Percentiles rank a stretch among this genome's conserved stretches.
These are phyloP conservation scores for Eucalyptus virginea DNA, from an alignment of 345 rosid genomes.

Conservation along the genomic window DNA sequence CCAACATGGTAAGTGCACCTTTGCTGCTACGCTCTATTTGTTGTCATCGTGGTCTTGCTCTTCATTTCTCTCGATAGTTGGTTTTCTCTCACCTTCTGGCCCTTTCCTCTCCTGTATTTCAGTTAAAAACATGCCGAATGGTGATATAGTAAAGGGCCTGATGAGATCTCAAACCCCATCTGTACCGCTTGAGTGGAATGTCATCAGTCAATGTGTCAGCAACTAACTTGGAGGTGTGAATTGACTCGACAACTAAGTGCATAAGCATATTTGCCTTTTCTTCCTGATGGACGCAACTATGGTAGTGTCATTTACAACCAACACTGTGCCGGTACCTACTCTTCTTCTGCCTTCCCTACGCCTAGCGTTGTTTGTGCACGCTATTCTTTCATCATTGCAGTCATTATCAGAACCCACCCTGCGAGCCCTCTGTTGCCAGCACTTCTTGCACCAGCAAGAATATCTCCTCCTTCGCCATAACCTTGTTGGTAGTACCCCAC, in stretches of 20 bases:
- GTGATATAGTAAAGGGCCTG: not conserved
- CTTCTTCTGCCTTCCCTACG: not conserved
- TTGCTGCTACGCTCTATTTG: not conserved
- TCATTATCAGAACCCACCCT: not conserved
- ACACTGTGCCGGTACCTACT: not conserved
- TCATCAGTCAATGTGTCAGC: not conserved
- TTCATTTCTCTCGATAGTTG: not conserved
- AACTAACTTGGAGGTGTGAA: not conserved
- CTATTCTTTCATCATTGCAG: not conserved
- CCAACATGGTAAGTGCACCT: slow-evolving; percentile 44
- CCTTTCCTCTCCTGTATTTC: not conserved
- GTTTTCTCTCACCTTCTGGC: not conserved
- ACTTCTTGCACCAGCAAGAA: not conserved
- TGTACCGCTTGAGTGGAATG: not conserved
- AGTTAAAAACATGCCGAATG: not conserved
- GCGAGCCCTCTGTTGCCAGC: not conserved
- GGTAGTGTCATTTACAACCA: not conserved
- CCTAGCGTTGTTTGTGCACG: not conserved
- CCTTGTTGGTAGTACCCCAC: not conserved
- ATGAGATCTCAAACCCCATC: not conserved
- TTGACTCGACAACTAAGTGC: not conserved
- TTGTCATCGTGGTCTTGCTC: not conserved
- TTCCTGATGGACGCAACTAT: not conserved
- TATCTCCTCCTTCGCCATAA: not conserved
- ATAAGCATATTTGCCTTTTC: not conserved